These are phyloP conservation scores for Hyaloscypha bicolor DNA, from an alignment of 495 filamentous ascomycete species.

Conservation along the genomic window DNA sequence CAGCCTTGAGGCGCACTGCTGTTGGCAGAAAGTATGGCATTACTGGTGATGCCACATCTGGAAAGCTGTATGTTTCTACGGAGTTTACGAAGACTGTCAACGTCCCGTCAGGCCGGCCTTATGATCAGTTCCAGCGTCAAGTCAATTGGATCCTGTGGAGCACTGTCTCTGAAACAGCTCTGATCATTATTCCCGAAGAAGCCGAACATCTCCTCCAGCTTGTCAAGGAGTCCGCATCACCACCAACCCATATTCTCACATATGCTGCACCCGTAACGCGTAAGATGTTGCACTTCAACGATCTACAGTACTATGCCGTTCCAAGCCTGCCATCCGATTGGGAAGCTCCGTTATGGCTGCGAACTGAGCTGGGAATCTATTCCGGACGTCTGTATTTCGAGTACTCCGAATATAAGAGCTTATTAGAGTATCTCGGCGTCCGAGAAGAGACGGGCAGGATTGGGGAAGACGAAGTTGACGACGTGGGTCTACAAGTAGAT, in stretches of 20 bases:
- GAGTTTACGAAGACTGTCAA: conserved; percentile 45
- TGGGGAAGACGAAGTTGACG: no score
- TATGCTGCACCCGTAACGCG: conserved; percentile 57
- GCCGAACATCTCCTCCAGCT: conserved; percentile 46
- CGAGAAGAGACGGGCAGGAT: no score
- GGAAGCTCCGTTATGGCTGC: conserved; percentile 47
- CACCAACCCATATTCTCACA: conserved; percentile 43
- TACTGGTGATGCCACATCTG: conserved; percentile 23
- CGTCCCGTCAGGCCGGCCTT: conserved; percentile 10
- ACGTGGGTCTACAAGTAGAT: not conserved
- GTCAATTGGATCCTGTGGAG: conserved; percentile 55
- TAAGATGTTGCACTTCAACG: conserved; percentile 56
- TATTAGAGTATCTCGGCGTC: no score
- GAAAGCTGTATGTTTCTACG: conserved; percentile 42
- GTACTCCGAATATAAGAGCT: no score
- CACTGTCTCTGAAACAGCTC: conserved; percentile 32
- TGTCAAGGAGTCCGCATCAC: conserved; percentile 2
- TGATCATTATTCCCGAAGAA: conserved; percentile 52
- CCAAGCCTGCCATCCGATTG: conserved; percentile 43
- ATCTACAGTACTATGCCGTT: conserved; percentile 48
- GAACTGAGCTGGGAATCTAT: conserved; percentile 57
- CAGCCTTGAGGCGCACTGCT: conserved; percentile 35
- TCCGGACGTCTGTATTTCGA: conserved; percentile 57
- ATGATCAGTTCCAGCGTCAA: conserved; percentile 48
- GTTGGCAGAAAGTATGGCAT: conserved; percentile 42